Percentiles rank a stretch among this genome's conserved stretches.
Evolutionary conservation across 2,329 filamentous ascomycete genomes (phyloP).

Genomic region (Magnaporthiopsis poae): DNA sequence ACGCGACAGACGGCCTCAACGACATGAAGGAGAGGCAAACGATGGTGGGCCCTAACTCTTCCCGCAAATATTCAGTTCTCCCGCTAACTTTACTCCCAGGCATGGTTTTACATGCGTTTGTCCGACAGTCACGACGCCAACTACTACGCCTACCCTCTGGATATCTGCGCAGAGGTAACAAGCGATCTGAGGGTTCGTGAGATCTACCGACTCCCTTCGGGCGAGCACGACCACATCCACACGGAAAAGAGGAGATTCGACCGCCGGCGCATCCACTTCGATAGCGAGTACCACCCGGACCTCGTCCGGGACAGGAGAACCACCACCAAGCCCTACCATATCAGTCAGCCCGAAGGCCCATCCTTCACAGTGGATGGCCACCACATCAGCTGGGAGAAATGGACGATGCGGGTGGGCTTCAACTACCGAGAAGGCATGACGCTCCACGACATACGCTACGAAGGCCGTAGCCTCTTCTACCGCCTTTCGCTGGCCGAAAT

Average conservation of each 20-base stretch:
- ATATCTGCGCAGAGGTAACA: conserved; percentile 42
- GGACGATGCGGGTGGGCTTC: conserved; percentile 60
- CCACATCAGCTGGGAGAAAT: conserved; percentile 54
- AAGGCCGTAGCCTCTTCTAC: conserved; percentile 55
- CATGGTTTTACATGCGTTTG: conserved; percentile 30
- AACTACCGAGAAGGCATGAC: conserved; percentile 62
- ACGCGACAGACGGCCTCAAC: conserved; percentile 43
- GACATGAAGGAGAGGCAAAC: conserved; percentile 37
- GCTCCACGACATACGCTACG: conserved; percentile 60
- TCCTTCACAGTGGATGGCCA: conserved; percentile 41
- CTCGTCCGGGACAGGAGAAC: conserved; percentile 27
- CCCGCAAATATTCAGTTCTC: too few species aligned
- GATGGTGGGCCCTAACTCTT: conserved; percentile 29
- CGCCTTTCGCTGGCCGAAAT: conserved; percentile 60
- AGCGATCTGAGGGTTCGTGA: conserved; percentile 39
- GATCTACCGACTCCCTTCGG: conserved; percentile 38
- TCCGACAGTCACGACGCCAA: conserved; percentile 37
- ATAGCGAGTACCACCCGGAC: conserved; percentile 25
- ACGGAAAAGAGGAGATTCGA: conserved; percentile 28
- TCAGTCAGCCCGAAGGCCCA: conserved; percentile 13
- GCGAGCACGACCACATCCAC: conserved; percentile 29
- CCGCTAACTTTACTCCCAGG: conserved; percentile 12
- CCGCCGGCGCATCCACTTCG: conserved; percentile 28
- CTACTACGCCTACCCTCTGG: conserved; percentile 47
- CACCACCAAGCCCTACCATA: conserved; percentile 44